A percentile compares a stretch with the other conserved stretches of the same genome.
phyloP scores from a whole-genome alignment of 768 basidiomycete genomes.

The Pleurotus ostreatus region DNA sequence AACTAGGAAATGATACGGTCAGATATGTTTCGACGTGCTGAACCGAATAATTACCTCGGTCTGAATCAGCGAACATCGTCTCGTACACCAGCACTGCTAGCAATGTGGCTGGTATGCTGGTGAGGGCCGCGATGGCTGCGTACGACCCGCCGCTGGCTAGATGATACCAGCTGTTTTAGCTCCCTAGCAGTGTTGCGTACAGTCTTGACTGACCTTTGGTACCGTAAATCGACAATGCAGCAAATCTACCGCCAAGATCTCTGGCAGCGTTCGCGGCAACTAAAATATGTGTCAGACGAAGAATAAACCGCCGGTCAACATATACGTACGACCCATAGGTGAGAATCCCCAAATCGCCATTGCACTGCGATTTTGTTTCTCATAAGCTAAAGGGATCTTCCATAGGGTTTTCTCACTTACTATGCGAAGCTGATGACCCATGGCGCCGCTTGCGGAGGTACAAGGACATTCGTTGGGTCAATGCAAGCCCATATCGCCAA shows the following conservation, averaged over 20 bases:
- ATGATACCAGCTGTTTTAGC: background rate
- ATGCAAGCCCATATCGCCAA: conserved; percentile 47
- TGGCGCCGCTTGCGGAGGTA: conserved; percentile 50
- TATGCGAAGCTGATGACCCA: conserved; percentile 56
- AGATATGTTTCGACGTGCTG: background rate
- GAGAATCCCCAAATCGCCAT: conserved; percentile 60
- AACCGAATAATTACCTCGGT: conserved; percentile 37
- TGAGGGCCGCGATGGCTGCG: conserved; percentile 59
- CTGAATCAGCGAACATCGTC: conserved; percentile 52
- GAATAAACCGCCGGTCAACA: background rate
- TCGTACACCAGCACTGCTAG: conserved; percentile 53
- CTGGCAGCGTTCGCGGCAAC: conserved; percentile 66
- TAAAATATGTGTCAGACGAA: conserved; percentile 14
- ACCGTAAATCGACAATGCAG: conserved; percentile 61
- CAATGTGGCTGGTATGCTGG: conserved; percentile 62
- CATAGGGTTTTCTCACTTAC: conserved; percentile 29
- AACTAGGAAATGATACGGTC: conserved; percentile 2
- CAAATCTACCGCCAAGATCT: conserved; percentile 63
- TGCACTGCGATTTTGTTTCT: conserved; percentile 30
- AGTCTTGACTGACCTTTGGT: conserved; percentile 21
- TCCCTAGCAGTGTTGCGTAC: conserved; percentile 1
- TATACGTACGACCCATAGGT: conserved; percentile 39
- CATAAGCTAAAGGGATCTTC: background rate
- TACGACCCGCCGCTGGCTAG: conserved; percentile 51
- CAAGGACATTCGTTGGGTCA: conserved; percentile 56